These are phyloP conservation scores for Paraphoma chrysanthemicola DNA, from an alignment of 2,329 filamentous ascomycete genomes.

Conservation along the genomic window DNA sequence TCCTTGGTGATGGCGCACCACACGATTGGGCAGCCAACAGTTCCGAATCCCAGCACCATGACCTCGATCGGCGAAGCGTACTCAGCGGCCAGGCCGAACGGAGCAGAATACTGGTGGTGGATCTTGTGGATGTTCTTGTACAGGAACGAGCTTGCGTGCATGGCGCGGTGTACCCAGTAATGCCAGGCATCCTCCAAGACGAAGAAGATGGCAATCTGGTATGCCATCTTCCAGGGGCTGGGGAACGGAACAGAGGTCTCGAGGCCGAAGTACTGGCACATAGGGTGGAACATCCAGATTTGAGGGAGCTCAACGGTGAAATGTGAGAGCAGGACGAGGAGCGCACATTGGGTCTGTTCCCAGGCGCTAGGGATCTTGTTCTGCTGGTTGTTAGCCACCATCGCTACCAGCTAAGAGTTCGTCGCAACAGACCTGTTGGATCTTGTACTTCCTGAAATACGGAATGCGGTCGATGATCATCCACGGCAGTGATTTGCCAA, in stretches of 20 bases:
- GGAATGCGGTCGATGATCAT: slow-evolving; percentile 90
- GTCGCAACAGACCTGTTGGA: slow-evolving; percentile 74
- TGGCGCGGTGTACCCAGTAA: slow-evolving; percentile 91
- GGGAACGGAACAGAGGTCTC: slow-evolving; percentile 90
- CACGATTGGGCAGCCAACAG: slow-evolving; percentile 80
- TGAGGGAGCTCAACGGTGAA: slow-evolving; percentile 98
- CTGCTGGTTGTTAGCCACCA: slow-evolving; percentile 47
- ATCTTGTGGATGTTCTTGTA: slow-evolving; percentile 99
- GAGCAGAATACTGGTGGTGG: slow-evolving; percentile 97
- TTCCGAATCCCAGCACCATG: slow-evolving; percentile 90
- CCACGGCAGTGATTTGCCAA: slow-evolving; percentile 88
- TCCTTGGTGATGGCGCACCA: slow-evolving; percentile 85
- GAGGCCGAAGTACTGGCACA: slow-evolving; percentile 92
- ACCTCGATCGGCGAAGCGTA: slow-evolving; percentile 98
- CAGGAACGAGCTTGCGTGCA: slow-evolving; percentile 87
- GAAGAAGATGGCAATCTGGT: slow-evolving; percentile 94
- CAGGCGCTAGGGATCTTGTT: slow-evolving; percentile 88
- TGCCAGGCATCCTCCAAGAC: slow-evolving; percentile 97
- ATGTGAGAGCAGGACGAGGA: slow-evolving; percentile 90
- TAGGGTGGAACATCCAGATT: slow-evolving; percentile 98
- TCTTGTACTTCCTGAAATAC: slow-evolving; percentile 91
- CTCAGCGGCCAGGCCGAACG: slow-evolving; percentile 94
- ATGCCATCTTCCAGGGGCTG: slow-evolving; percentile 80
- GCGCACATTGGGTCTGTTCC: slow-evolving; percentile 95
- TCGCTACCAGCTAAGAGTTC: not conserved